Evolutionary conservation across 2,329 filamentous ascomycete genomes (phyloP), one percentile per base, ranked within the genome.

Genomic region (Fusarium bulbicola): DNA sequence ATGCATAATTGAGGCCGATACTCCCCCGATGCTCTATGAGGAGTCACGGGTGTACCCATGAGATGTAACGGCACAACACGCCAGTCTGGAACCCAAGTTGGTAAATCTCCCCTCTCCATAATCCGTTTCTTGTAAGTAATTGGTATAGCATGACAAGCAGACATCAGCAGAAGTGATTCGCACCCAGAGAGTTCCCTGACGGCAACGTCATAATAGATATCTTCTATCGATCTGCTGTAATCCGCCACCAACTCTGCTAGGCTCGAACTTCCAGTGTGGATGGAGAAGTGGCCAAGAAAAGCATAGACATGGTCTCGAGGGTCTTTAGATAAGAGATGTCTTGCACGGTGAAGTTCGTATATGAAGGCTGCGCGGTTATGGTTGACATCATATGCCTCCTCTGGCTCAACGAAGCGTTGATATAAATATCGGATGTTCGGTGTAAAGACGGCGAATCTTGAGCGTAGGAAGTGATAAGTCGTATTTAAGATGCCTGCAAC

Each of bases 21-120:
- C 12, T 73, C 61, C 13, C 79, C 77, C 1, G 77, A 74, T 14
- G 81, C 81, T 18, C 75, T 67, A 36, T 82, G 81, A 5, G 78
- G 80, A 18, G 78, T 79, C 16, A 68, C 74, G 1, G 81, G 81
- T 1, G 79, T 76, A 5, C 77, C 79, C 20, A 82, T 72, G 14
- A 82, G 73, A 43, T 82, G 81, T 2, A 80, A 59, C 18, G 80
- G 80, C 12, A 77, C 60, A 12, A 78, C 61, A 5, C 80, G 76
- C 82, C 81, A 83, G 74, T 83, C 82, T 2, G 82, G 82, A 32
- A 82, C 81, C 82, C 82, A 83, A 1, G 80, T 80, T 3, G 82
- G 81, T 8, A 83, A 32, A 26, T 59, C 24, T 7, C 43, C 56
- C 30, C 39, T 61, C 20, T 34, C 28, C 39, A 59, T 53, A 3